These are phyloP conservation scores for Gaultheria prostrata DNA, from an alignment of 148 eudicot genomes.

Conservation along the genomic window DNA sequence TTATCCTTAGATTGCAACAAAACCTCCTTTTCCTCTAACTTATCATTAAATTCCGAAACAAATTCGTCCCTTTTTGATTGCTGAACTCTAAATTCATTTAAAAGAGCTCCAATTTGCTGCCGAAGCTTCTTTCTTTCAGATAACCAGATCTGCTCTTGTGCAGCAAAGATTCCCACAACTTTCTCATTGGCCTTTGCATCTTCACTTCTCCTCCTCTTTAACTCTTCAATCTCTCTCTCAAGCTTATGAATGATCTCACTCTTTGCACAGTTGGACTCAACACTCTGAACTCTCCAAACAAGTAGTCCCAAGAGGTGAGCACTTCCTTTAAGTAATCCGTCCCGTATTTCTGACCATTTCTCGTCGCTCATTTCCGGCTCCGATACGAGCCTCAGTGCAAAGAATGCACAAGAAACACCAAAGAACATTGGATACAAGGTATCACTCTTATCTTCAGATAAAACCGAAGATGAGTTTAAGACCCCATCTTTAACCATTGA, in stretches of 20 bases:
- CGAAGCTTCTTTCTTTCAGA: slow-evolving; percentile 61
- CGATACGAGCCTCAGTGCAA: slow-evolving; percentile 46
- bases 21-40: slow-evolving; percentile 48
- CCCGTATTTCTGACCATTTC: slow-evolving; percentile 48
- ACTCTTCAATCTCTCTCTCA: slow-evolving; percentile 45
- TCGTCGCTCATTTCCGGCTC: slow-evolving; percentile 33
- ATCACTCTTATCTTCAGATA: slow-evolving; percentile 45
- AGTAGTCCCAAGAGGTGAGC: slow-evolving; percentile 71
- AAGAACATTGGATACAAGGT: slow-evolving; percentile 64
- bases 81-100: slow-evolving; percentile 52
- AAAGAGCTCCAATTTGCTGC: slow-evolving; percentile 56
- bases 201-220: slow-evolving; percentile 63
- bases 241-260: slow-evolving; percentile 50
- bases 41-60: slow-evolving; percentile 47
- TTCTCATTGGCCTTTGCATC: slow-evolving; percentile 90
- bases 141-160: slow-evolving; percentile 84
- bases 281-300: slow-evolving; percentile 52
- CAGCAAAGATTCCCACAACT: slow-evolving; percentile 76
- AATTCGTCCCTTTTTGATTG: slow-evolving; percentile 42
- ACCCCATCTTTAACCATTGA: slow-evolving; percentile 57
- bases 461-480: slow-evolving; percentile 23
- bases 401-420: slow-evolving; percentile 72
- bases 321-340: slow-evolving; percentile 55
- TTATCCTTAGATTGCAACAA: slow-evolving; percentile 51
- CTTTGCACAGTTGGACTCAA: slow-evolving; percentile 25